Evolutionary conservation across 2,329 filamentous ascomycete genomes (phyloP), one percentile per base, ranked within the genome.

Genomic region (Didymellaceae sp.): DNA sequence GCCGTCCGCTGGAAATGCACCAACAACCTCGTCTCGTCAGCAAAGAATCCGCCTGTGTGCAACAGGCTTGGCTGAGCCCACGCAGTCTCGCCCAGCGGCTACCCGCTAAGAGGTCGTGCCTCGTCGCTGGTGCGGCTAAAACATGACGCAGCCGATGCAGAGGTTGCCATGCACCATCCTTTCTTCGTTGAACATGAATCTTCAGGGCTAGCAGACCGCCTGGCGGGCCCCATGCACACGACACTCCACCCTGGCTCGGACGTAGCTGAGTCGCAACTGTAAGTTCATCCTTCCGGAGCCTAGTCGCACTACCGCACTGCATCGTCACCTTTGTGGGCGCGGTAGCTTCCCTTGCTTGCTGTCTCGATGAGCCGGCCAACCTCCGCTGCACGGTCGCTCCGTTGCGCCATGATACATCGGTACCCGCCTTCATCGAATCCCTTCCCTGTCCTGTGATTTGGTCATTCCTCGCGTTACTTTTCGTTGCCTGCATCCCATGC

Each of bases 401-500:
- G 66, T 72, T 72, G 71, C 70, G 70, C 71, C 70, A 73, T 72
- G 70, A 67, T 72, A 72, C 71, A 68, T 68, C 46, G 56, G 59
- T 61, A 71, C 69, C 68, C 68, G 69, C 69, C 61, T 62, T 58
- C 43, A 61, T 62, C 56, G 50, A 61, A 47, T 54, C 41, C 46
- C 56, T 53, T 56, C 54, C 59, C 55, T 55, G 59, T 49, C 66
- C 59, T 68, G 59, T 68, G 65, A 72, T 72, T 72, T 62, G 66
- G 45, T 61, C 63, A 61, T 57, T 57, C 42, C 56, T 62, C 62
- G 58, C 58, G 53, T 69, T 68, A 64, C 63, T 72, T 67, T 68
- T 70, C 65, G 61, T 63, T 52, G 62, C 60, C 61, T 68, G 61
- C 64, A 59, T 65, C 57, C 61, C 59, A 61, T 66, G 58, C 64